These are phyloP conservation scores for Pleurotus tuoliensis DNA, from an alignment of 768 basidiomycete species.

Conservation along the genomic window DNA sequence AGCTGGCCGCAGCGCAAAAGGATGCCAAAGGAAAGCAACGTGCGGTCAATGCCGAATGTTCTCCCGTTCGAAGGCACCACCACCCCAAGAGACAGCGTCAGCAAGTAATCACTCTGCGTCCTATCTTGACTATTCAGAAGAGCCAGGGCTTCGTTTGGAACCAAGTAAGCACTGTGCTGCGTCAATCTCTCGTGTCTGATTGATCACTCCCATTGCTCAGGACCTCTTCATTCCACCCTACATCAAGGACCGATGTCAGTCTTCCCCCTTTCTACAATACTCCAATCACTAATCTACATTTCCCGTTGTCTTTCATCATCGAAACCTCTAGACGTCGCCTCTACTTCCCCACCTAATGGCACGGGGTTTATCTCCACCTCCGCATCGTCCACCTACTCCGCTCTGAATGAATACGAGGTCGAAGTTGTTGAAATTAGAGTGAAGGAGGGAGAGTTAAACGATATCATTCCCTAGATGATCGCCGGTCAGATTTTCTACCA, in stretches of 20 bases:
- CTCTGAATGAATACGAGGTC: conserved; percentile 73
- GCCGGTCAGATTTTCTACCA: conserved; percentile 33
- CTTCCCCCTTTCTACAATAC: background rate
- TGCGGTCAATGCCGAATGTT: conserved; percentile 60
- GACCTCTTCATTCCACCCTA: conserved; percentile 86
- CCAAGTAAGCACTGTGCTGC: conserved; percentile 48
- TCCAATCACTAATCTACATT: conserved; percentile 7
- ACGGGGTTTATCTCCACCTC: conserved; percentile 64
- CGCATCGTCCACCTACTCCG: conserved; percentile 62
- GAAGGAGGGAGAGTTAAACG: conserved; percentile 70
- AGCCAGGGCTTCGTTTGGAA: conserved; percentile 93
- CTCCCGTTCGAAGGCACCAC: conserved; percentile 43
- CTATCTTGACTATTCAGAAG: conserved; percentile 81
- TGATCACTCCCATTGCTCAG: conserved; percentile 29
- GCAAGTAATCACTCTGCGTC: conserved; percentile 61
- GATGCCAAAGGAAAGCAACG: conserved; percentile 81
- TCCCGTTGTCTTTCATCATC: background rate
- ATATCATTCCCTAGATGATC: conserved; percentile 69
- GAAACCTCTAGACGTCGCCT: conserved; percentile 60
- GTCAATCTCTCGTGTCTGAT: background rate
- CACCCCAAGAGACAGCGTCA: conserved; percentile 52
- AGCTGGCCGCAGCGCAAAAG: conserved; percentile 40
- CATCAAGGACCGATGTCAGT: conserved; percentile 87
- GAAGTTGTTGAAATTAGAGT: conserved; percentile 88
- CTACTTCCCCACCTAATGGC: conserved; percentile 76